These are phyloP conservation scores for Vitellaria paradoxa DNA, from an alignment of 179 eudicot genomes.

Conservation along the genomic window DNA sequence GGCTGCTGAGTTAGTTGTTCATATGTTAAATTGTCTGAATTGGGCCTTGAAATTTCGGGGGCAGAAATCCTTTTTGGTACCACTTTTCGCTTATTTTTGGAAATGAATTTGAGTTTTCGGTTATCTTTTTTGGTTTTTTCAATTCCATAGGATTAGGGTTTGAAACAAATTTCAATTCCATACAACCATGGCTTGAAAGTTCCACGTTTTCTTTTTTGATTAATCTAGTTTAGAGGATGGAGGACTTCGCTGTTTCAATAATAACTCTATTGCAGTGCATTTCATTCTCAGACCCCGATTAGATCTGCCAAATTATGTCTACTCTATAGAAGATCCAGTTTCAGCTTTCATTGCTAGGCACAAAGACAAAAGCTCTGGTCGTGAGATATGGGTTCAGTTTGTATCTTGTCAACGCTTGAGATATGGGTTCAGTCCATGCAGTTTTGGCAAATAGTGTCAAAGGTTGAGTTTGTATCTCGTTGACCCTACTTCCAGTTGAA, in stretches of 20 bases:
- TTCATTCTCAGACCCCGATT: neutral
- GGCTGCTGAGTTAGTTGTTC: neutral
- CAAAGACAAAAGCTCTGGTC: neutral
- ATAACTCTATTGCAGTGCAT: neutral
- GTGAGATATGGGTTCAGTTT: neutral
- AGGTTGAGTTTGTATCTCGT: neutral
- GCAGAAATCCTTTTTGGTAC: neutral
- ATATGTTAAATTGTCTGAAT: neutral
- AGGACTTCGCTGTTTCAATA: neutral
- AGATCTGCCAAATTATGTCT: neutral
- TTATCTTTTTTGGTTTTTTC: too few species aligned
- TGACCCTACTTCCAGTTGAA: neutral
- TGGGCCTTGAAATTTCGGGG: neutral
- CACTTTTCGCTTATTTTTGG: neutral
- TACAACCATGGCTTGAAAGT: neutral
- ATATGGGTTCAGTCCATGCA: neutral
- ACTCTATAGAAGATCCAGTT: neutral
- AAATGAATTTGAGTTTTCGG: neutral
- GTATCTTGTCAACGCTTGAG: too few species aligned
- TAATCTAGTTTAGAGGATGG: neutral
- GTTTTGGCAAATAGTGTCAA: neutral
- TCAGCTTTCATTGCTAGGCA: neutral
- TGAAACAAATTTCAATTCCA: too few species aligned
- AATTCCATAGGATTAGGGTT: neutral
- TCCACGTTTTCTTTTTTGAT: neutral